Percentiles rank a stretch among this genome's conserved stretches.
Conservation (phyloP, 805 yeast genomes). For the Sugiyamaella americana region DNA sequence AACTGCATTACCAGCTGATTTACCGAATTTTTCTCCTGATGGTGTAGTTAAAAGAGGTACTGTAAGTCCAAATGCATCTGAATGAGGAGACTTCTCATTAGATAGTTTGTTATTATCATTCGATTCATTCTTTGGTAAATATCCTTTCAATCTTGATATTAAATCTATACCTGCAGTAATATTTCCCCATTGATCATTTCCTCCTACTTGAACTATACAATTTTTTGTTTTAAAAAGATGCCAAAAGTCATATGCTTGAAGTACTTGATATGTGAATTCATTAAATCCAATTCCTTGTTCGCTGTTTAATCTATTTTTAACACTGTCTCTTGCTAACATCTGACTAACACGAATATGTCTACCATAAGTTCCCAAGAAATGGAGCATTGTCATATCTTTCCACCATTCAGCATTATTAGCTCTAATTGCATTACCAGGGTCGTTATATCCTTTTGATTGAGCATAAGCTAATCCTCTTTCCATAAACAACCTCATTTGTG, state of each 20-base stretch:
- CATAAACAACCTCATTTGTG: constrained; percentile 60
- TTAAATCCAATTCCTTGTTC: constrained; percentile 83
- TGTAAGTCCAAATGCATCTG: constrained; percentile 60
- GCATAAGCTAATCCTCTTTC: constrained; percentile 60
- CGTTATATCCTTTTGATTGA: constrained; percentile 36
- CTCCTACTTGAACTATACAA: constrained; percentile 79
- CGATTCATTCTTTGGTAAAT: constrained; percentile 9
- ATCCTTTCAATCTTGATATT: constrained; percentile 51
- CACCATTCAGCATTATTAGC: constrained; percentile 83
- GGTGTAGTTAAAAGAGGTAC: constrained; percentile 87
- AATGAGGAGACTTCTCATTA: constrained; percentile 3
- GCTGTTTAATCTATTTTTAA: constrained; percentile 62
- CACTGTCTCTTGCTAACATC: constrained; percentile 86
- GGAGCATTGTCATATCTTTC: constrained; percentile 67
- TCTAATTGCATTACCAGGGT: constrained; percentile 35
- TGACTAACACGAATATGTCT: constrained; percentile 71
- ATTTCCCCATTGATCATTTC: constrained; percentile 98
- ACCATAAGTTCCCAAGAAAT: constrained; percentile 73
- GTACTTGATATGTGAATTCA: constrained; percentile 86
- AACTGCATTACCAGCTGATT: constrained; percentile 94
- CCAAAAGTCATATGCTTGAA: constrained; percentile 92
- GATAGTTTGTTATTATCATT: constrained; percentile 15
- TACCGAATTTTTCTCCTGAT: constrained; percentile 90
- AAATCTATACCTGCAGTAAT: constrained; percentile 93
- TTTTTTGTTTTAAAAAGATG: constrained; percentile 55